Base-by-base conservation (phyloP, 306 rosid species). In the Cucumis hystrix region DNA sequence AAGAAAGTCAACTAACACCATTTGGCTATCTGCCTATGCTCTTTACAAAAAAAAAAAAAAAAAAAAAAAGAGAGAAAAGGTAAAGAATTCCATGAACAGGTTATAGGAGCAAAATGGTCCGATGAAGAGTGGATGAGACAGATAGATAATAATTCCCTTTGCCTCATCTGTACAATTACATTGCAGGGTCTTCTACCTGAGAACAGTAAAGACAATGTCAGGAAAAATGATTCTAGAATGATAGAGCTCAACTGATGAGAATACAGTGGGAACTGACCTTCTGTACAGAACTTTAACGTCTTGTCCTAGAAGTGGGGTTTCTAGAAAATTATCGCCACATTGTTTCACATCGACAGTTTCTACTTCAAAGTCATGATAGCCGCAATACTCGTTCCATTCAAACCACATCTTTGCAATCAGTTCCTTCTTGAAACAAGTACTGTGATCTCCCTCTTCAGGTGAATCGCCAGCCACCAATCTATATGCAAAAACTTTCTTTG, bases 361-460 rank as follows among this genome's bases (percentile, higher is more conserved):
- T 39, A 89, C 86, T 71, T 83, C 84, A 65, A 90, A 88, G 73
- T 91, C 85, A 0, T 70, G 80, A 57, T 85, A 85, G 49, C 97
- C 97, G 28, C 91, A 90, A 41, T 86, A 86, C 75, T 95, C 91
- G 0, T 92, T 92, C 98, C 97, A 95, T 77, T 95, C 98, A 69
- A 95, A 95, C 98, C 98, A 95, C 97, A 95, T 90, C 82, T 84
- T 92, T 3, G 98, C 87, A 66, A 90, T 92, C 40, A 84, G 37
- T 72, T 92, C 97, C 81, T 95, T 95, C 82, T 86, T 91, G 86
- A 85, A 92, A 82, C 98, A 92, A 57, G 90, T 80, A 4, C 3
- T 11, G 74, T 95, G 91, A 64, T 94, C 98, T 43, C 86, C 95
- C 77, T 90, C 97, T 83, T 92, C 99, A 0, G 96, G 96, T 58